Percentiles rank a stretch among this genome's conserved stretches.
Evolutionary conservation across 1,139 yeast species (phyloP).

Genomic region (Blastobotrys ciferrii): DNA sequence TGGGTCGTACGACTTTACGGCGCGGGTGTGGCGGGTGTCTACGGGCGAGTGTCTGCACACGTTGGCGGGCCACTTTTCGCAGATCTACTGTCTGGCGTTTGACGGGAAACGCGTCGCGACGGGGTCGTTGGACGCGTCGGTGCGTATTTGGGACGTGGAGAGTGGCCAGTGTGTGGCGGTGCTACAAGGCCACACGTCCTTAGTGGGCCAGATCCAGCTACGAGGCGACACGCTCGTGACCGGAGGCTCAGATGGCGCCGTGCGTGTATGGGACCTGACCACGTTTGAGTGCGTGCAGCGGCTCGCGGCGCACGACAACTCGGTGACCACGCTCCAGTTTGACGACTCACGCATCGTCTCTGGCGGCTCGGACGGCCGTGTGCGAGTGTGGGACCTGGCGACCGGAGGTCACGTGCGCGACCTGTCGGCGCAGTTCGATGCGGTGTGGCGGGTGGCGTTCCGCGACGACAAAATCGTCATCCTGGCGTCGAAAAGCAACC

Average conservation of each 20-base stretch:
- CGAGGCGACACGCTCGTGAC: constrained; percentile 84
- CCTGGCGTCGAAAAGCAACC: constrained; percentile 37
- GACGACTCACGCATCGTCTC: constrained; percentile 87
- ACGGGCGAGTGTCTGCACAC: constrained; percentile 76
- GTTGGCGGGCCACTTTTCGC: constrained; percentile 80
- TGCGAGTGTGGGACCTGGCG: constrained; percentile 87
- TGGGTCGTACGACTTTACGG: constrained; percentile 90
- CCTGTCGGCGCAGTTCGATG: constrained; percentile 37
- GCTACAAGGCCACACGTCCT: constrained; percentile 70
- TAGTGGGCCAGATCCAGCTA: constrained; percentile 78
- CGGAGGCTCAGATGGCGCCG: constrained; percentile 88
- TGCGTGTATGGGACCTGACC: constrained; percentile 92
- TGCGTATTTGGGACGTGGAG: constrained; percentile 84
- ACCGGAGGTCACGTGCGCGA: constrained; percentile 57
- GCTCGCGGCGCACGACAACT: constrained; percentile 74
- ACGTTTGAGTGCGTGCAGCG: constrained; percentile 86
- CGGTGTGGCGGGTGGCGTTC: constrained; percentile 45
- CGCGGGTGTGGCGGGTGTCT: constrained; percentile 81
- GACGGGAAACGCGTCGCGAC: constrained; percentile 78
- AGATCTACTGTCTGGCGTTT: constrained; percentile 79
- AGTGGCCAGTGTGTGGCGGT: constrained; percentile 77
- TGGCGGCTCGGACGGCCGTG: constrained; percentile 85
- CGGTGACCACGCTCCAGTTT: constrained; percentile 82
- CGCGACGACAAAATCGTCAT: constrained; percentile 42
- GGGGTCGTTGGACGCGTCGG: constrained; percentile 88